These are phyloP conservation scores for Carex myosuroides DNA, from an alignment of 176 grass and related monocot species.

Conservation along the genomic window DNA sequence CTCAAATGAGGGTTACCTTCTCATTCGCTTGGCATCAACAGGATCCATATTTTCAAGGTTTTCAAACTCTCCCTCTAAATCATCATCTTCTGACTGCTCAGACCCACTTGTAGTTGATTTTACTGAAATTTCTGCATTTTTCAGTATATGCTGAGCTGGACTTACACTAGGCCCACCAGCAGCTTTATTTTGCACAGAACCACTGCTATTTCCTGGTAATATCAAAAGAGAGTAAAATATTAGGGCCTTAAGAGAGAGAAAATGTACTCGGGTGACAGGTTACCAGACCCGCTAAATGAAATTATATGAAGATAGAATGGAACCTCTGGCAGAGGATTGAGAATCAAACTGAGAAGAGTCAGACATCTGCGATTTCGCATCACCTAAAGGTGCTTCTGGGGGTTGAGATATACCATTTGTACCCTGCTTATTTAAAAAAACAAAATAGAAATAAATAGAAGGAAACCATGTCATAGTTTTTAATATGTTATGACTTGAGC, in stretches of 20 bases:
- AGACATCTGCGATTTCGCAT: slow-evolving; percentile 25
- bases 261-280: background rate
- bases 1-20: slow-evolving; percentile 37
- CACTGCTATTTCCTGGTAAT: slow-evolving; percentile 7
- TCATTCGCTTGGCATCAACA: slow-evolving; percentile 39
- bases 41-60: slow-evolving; percentile 37
- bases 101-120: slow-evolving; percentile 49
- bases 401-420: background rate
- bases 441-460: background rate
- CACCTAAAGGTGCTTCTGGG: slow-evolving; percentile 19
- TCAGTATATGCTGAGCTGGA: slow-evolving; percentile 29
- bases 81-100: slow-evolving; percentile 58
- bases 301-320: background rate
- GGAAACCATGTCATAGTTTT: background rate
- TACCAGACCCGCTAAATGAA: background rate
- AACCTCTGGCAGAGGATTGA: slow-evolving; percentile 22
- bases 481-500: background rate
- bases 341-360: slow-evolving; percentile 30
- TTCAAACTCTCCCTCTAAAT: slow-evolving; percentile 52
- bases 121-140: slow-evolving; percentile 22
- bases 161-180: slow-evolving; percentile 16
- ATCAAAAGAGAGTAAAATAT: background rate
- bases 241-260: background rate
- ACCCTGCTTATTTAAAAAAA: background rate
- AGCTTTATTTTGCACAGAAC: slow-evolving; percentile 22